Base-by-base conservation (phyloP, 116 monocot genomes). In the Thalassia testudinum region DNA sequence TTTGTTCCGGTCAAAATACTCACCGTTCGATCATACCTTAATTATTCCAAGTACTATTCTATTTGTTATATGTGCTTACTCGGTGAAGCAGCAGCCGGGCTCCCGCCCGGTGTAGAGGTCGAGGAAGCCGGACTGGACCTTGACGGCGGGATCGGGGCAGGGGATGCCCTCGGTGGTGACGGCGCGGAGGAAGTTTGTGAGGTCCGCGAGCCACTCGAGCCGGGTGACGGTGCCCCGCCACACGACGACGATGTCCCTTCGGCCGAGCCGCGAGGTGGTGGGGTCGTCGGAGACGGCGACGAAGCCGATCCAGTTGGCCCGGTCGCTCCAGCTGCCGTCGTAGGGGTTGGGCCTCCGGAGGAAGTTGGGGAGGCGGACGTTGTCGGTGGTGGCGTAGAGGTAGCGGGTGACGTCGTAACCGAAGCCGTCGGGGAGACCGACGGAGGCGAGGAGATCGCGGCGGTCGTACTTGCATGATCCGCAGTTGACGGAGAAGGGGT, bases 361-460 rank as follows among this genome's bases (percentile, higher is more conserved):
- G 74, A 85, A 81, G 63, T 76, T 82, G 3, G 91, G 78, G 26
- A 91, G 53, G 54, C 57, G 58, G 59, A 85, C 45, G 64, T 69
- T 76, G n/a, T n/a, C n/a, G 50, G 85, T 73, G n/a, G 91, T 85
- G 47, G 82, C 91, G 70, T 82, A 91, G 52, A 91, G 69, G 61
- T 82, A 85, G 37, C 86, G 71, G 50, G 75, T 72, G 17, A 77
- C 66, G 4, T 81, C 76, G 62, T 91, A 82, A 13, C 10, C 5
- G 24, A 81, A 76, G 27, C 27, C 24, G 49, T 48, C 54, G 0
- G 53, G 24, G 73, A 85, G 60, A 47, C 72, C 79, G 16, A 81
- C 73, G 21, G 65, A 43, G 37, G 49, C 37, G 62, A 85, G 85
- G 78, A 91, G 76, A 26, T 60, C 30, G 21, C 85, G 73, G 44